Evolutionary conservation across 116 monocot species (phyloP).

Genomic region (Trichopus zeylanicus): DNA sequence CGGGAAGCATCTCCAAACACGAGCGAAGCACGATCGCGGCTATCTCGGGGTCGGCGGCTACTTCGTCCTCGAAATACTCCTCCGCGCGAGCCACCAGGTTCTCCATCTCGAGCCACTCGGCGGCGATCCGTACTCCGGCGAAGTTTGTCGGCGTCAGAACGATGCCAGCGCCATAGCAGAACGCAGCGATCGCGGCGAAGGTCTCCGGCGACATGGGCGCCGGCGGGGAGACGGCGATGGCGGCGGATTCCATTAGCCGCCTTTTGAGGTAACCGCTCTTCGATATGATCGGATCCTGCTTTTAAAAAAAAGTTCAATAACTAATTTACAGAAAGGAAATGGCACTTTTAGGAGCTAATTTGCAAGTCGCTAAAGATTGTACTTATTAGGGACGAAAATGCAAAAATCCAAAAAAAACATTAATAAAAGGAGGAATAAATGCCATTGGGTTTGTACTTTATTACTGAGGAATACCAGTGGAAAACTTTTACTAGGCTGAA

Average conservation of each 20-base stretch:
- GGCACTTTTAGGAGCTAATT: too few species aligned
- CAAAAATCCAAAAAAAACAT: too few species aligned
- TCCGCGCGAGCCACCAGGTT: slow-evolving; percentile 33
- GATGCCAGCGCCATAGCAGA: slow-evolving; percentile 56
- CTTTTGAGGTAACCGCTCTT: slow-evolving; percentile 58
- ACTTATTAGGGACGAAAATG: too few species aligned
- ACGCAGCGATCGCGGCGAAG: slow-evolving; percentile 39
- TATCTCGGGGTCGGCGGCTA: slow-evolving; percentile 32
- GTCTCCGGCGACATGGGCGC: slow-evolving; percentile 33
- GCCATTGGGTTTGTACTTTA: slow-evolving; percentile 3
- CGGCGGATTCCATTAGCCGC: slow-evolving; percentile 28
- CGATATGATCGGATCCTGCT: slow-evolving; percentile 47
- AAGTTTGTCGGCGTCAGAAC: slow-evolving; percentile 56
- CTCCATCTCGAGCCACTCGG: slow-evolving; percentile 67
- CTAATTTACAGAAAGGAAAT: background rate
- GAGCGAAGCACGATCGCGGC: slow-evolving; percentile 41
- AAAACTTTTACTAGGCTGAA: too few species aligned
- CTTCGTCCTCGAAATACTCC: slow-evolving; percentile 52
- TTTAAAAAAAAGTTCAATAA: background rate
- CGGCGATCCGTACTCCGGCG: slow-evolving; percentile 35
- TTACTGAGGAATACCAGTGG: background rate
- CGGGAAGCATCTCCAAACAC: slow-evolving; percentile 37
- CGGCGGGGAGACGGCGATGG: slow-evolving; percentile 39
- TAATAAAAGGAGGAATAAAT: slow-evolving; percentile 8
- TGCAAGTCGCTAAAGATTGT: too few species aligned